Conservation (phyloP, 2,329 filamentous ascomycete species). For the Phaeosphaeria sp. region DNA sequence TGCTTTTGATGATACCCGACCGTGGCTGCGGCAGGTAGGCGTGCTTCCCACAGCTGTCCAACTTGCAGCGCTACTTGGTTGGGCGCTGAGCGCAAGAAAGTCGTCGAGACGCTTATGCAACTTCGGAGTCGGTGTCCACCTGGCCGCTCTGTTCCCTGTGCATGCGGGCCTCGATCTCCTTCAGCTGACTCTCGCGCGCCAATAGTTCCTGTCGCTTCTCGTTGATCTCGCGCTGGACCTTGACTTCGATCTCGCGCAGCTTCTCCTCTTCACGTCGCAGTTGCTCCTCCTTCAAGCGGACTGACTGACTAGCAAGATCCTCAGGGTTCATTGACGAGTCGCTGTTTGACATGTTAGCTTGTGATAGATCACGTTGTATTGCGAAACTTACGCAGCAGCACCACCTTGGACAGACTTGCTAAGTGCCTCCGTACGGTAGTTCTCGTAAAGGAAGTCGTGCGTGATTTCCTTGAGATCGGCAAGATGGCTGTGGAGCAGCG, state of each 20-base stretch:
- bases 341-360: slow-evolving; percentile 45
- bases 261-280: slow-evolving; percentile 99
- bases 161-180: slow-evolving; percentile 98
- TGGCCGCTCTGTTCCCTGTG: slow-evolving; percentile 74
- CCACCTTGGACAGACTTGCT: slow-evolving; percentile 98
- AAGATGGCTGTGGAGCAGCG: slow-evolving; percentile 95
- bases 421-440: slow-evolving; percentile 99
- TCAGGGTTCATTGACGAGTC: slow-evolving; percentile 97
- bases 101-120: slow-evolving; percentile 31
- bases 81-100: slow-evolving; percentile 9
- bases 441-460: slow-evolving; percentile 99
- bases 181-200: slow-evolving; percentile 96
- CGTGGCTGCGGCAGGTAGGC: slow-evolving; percentile 33
- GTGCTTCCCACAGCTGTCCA: slow-evolving; percentile 33
- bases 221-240: slow-evolving; percentile 99
- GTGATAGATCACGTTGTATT: neutral
- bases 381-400: slow-evolving; percentile 76
- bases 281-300: slow-evolving; percentile 99
- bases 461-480: slow-evolving; percentile 99
- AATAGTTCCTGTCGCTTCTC: slow-evolving; percentile 99
- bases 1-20: slow-evolving; percentile 25
- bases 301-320: slow-evolving; percentile 94
- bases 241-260: slow-evolving; percentile 98
- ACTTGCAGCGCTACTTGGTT: slow-evolving; percentile 10
- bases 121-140: slow-evolving; percentile 41